Evolutionary conservation across 805 yeast species (phyloP), one percentile per base, ranked within the genome.

Genomic region (Kuraishia ogatae): DNA sequence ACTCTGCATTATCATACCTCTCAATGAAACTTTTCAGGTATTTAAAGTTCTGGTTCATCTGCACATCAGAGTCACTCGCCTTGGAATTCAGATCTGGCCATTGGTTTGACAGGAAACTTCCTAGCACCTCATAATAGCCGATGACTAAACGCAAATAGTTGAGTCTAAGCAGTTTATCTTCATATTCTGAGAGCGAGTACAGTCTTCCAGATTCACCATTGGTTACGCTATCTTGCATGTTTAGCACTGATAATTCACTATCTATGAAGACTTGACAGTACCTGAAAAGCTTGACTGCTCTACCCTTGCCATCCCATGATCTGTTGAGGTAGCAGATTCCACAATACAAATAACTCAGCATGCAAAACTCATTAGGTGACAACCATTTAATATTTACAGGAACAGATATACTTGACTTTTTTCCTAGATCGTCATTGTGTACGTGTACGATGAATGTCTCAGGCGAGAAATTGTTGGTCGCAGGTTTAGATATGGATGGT

Each of bases 351-450:
- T 75, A 76, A 22, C 75, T 66, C 49, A 71, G 54, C 21, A 75
- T 66, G 8, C 71, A 69, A 60, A 74, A 76, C 55, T 78, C 81
- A 48, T 71, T 73, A 3, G 75, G 66, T 15, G 71, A 66, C 13
- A 78, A 54, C 81, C 83, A 79, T 20, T 62, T 61, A 1, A 76
- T 59, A 22, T 65, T 61, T 19, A 66, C 24, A 2, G 70, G 60
- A 26, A 39, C 53, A 39, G 29, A n/a, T 2, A 20, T 29, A 6
- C 51, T 24, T 2, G 11, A 11, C 2, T 24, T 46, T n/a, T 39
- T 24, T 6, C 19, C n/a, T 50, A 13, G 29, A 17, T 8, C 17
- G 11, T 6, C 19, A 39, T 51, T 46, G 23, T 19, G 46, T 7
- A 19, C 26, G 4, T n/a, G 50, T 5, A 50, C 22, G 2, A 20